Base-by-base conservation (phyloP, 1,284 basidiomycete species). In the Papiliotrema laurentii region DNA sequence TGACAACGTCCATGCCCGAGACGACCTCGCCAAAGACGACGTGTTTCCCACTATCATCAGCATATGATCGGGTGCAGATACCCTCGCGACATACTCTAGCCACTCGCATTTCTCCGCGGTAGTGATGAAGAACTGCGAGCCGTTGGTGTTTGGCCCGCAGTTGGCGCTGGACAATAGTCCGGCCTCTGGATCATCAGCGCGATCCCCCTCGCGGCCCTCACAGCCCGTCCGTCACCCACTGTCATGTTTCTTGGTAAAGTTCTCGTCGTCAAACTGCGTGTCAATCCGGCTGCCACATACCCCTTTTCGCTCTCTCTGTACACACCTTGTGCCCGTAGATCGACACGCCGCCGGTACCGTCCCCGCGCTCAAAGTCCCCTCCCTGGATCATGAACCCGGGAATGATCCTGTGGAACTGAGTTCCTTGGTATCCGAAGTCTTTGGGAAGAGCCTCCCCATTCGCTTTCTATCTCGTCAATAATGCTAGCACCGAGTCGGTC, bases 11-110 rank as follows among this genome's bases (percentile, higher is more conserved):
- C 84, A 91, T 86, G 34, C 90, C 91, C 49, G 89, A 84, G 43
- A 91, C 56, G 51, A 94, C 86, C 61, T 83, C 84, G 50, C 91
- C 91, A 60, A 94, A 94, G 37, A 96, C 90, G 65, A 91, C 65
- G 59, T 74, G 73, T 50, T 69, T 72, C 41, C 72, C 68, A 47
- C 66, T 68, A 39, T 6, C 2, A n/a, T 63, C 43, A 45, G 31
- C 37, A 47, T n/a, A 11, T 40, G 4, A 2, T 22, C 33, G 2
- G 3, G 21, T 9, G 9, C 24, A 25, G 24, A 18, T 4, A 24
- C 13, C 10, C n/a, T 21, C 13, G 55, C 54, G 18, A 62, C 66
- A 56, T 40, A 68, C 66, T 75, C 73, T 44, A 71, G 62, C 85
- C 89, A 90, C 26, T 75, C 69, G 36, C 83, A 84, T 11, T 81